Evolutionary conservation across 140 eudicot species (phyloP).

Genomic region (Erigeron philadelphicus): DNA sequence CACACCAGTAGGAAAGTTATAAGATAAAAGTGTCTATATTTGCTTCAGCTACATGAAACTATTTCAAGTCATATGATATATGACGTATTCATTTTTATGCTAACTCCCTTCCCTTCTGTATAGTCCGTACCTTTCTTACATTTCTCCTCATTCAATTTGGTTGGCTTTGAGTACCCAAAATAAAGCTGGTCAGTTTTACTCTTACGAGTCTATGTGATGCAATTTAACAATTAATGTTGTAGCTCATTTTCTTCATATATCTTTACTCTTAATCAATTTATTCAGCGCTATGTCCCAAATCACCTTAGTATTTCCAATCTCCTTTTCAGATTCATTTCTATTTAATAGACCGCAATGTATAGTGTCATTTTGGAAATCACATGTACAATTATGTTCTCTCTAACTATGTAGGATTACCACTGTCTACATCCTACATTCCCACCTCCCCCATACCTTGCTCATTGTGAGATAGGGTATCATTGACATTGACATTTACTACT

Average conservation of each 20-base stretch:
- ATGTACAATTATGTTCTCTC: background rate
- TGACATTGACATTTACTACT: background rate
- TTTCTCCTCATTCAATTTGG: background rate
- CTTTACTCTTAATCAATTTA: background rate
- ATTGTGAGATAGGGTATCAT: too few relatives aligned
- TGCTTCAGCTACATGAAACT: constrained; percentile 8
- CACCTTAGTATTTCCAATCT: background rate
- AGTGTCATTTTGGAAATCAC: background rate
- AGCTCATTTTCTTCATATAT: background rate
- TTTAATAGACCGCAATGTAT: background rate
- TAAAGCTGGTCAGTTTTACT: background rate
- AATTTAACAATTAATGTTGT: background rate
- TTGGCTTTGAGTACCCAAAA: background rate
- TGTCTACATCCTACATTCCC: too few relatives aligned
- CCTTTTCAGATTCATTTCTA: background rate
- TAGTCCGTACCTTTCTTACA: too few relatives aligned
- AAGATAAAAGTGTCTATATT: background rate
- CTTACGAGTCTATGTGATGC: background rate
- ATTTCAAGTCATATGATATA: background rate
- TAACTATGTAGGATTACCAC: too few relatives aligned
- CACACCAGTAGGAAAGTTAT: constrained; percentile 11
- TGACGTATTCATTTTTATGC: background rate
- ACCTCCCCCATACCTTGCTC: too few relatives aligned
- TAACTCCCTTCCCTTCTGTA: background rate
- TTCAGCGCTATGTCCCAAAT: background rate